Base-by-base conservation (phyloP, 2,329 filamentous ascomycete genomes). In the Aspergillus fructus region DNA sequence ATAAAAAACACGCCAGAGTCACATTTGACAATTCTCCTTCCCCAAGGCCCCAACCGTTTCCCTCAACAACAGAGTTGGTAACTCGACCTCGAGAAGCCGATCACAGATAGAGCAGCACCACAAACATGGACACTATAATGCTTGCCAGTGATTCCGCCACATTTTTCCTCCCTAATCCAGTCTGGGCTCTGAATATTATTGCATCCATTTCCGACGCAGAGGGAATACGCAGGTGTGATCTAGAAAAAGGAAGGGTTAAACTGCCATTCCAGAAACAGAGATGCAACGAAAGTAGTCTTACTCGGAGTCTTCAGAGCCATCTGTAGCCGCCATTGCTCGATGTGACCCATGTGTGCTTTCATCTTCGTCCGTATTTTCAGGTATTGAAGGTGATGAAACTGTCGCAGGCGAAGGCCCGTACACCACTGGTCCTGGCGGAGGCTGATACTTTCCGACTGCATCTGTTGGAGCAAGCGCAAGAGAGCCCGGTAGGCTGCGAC, bases 361-460 rank as follows among this genome's bases (percentile, higher is more conserved):
- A n/a, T 17, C 17, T 15, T 9, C 21, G 8, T 43, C 43, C 23
- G 59, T 43, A 7, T 24, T 24, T 19, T 15, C 37, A 24, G 53
- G 15, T 9, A 39, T 51, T 30, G 41, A 45, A 23, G 42, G 19
- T 11, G 45, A 51, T 24, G 41, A 45, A 27, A 33, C 42, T 45
- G 37, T 30, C 13, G 37, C 54, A 17, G 55, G 52, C 24, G 48
- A 9, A 15, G 52, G 33, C 34, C 49, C 45, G 24, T 64, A 46
- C 21, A 46, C 21, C 23, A 61, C 41, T 23, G 59, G 63, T 2
- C 61, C 61, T 12, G 61, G 59, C 23, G 61, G 60, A 50, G 63
- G 59, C 15, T 63, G 60, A 52, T 63, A 65, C 24, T 59, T 53
- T 33, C 64, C 64, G 6, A 66, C 54, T 45, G 65, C 64, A 8